Evolutionary conservation across 2,329 filamentous ascomycete species (phyloP).

Genomic region (Cercospora janseana): DNA sequence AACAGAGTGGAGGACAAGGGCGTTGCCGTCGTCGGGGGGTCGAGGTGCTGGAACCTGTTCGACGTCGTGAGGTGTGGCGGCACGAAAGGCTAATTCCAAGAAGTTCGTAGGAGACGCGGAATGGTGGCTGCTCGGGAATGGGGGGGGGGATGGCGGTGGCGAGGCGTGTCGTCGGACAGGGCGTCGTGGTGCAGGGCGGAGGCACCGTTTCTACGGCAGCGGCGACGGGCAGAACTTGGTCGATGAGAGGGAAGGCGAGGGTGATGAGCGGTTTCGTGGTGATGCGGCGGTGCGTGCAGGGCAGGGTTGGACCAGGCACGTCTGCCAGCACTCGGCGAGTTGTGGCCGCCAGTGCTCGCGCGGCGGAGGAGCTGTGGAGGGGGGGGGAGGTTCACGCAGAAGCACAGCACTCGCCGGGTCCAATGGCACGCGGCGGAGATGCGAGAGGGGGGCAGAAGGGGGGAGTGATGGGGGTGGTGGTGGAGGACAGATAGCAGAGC

Average conservation of each 20-base stretch:
- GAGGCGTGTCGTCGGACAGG: neutral
- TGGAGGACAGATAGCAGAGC: no score
- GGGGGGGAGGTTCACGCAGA: neutral
- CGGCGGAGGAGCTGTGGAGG: neutral
- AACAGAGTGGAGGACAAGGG: no score
- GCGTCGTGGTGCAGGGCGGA: neutral
- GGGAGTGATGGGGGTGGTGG: no score
- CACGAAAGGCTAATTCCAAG: slow-evolving; percentile 11
- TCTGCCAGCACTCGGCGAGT: neutral
- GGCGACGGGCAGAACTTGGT: slow-evolving; percentile 5
- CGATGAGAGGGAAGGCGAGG: neutral
- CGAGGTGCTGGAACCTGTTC: no score
- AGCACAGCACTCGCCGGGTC: no score
- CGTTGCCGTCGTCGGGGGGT: neutral
- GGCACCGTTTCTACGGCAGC: neutral
- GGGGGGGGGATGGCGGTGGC: neutral
- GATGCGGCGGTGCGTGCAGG: neutral
- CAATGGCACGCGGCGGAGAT: no score
- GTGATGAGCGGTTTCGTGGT: slow-evolving; percentile 1
- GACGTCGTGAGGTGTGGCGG: no score
- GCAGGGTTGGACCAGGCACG: slow-evolving; percentile 1
- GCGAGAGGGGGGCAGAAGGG: no score
- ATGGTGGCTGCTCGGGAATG: slow-evolving; percentile 16
- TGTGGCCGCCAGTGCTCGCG: neutral
- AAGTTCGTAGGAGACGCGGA: slow-evolving; percentile 6